Percentiles rank a stretch among this genome's conserved stretches.
phyloP scores from a whole-genome alignment of 2,329 filamentous ascomycete genomes.

The Alternaria brassicicola region DNA sequence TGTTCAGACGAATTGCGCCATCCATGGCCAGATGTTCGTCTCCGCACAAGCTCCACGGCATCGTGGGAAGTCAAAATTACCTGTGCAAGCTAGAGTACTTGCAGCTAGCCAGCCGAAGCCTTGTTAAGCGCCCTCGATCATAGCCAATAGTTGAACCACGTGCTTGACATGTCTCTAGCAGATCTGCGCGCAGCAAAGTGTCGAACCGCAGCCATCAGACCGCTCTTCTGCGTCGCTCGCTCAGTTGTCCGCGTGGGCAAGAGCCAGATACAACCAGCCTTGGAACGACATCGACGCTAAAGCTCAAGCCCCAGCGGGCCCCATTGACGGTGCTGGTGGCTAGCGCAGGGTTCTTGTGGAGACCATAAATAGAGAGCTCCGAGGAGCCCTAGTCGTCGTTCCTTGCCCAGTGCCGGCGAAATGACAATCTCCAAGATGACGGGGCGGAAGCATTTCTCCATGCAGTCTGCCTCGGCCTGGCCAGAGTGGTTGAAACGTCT shows the following conservation, averaged over 20 bases:
- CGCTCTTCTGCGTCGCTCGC: constrained; percentile 10
- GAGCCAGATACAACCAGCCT: constrained; percentile 13
- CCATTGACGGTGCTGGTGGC: constrained; percentile 12
- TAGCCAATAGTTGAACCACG: constrained; percentile 20
- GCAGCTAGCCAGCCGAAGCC: constrained; percentile 20
- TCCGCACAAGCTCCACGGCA: neutral
- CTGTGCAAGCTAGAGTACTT: constrained; percentile 16
- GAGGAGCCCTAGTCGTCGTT: constrained; percentile 3
- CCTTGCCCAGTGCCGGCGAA: neutral
- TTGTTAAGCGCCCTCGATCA: constrained; percentile 4
- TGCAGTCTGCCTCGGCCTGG: constrained; percentile 20
- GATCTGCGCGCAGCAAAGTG: neutral
- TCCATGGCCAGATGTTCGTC: neutral
- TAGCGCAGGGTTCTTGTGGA: constrained; percentile 13
- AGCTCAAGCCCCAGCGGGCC: constrained; percentile 1
- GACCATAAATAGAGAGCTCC: constrained; percentile 6
- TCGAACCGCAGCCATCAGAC: constrained; percentile 8
- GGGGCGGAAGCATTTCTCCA: constrained; percentile 19
- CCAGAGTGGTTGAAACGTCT: constrained; percentile 8
- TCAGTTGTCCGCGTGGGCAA: constrained; percentile 15
- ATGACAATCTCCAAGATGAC: constrained; percentile 1
- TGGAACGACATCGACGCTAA: constrained; percentile 12
- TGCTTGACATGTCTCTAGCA: constrained; percentile 10
- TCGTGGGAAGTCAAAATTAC: constrained; percentile 22
- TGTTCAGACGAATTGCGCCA: constrained; percentile 1